Evolutionary conservation across 768 basidiomycete genomes (phyloP).

Genomic region (Lactarius psammicola): DNA sequence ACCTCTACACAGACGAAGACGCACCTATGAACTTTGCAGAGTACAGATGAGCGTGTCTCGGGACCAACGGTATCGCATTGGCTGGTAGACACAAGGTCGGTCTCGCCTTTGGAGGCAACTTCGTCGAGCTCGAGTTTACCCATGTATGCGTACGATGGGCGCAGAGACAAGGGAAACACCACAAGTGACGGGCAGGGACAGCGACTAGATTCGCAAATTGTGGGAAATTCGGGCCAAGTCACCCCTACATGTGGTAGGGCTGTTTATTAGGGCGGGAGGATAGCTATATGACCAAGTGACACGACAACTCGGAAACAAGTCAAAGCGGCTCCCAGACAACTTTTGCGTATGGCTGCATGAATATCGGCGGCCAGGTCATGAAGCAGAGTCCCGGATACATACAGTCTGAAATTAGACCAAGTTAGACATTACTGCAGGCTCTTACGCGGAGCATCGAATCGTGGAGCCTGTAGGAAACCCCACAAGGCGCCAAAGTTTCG

Average conservation of each 20-base stretch:
- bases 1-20: neutral
- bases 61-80: neutral
- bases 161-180: neutral
- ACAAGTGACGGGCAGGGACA: neutral
- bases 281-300: conserved; percentile 1
- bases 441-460: too few relatives aligned
- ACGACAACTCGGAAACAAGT: conserved; percentile 8
- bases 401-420: too few relatives aligned
- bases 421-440: too few relatives aligned
- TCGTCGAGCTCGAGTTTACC: neutral
- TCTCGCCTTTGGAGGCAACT: conserved; percentile 9
- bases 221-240: neutral
- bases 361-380: too few relatives aligned
- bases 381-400: too few relatives aligned
- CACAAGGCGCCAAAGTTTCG: too few relatives aligned
- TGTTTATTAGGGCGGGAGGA: neutral
- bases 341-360: too few relatives aligned
- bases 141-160: conserved; percentile 3
- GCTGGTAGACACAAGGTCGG: neutral
- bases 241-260: neutral
- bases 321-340: neutral
- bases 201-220: neutral
- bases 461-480: too few relatives aligned
- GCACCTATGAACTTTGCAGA: conserved; percentile 4
- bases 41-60: neutral